Conservation (phyloP, 2,329 filamentous ascomycete genomes). For the Colletotrichum sp. region DNA sequence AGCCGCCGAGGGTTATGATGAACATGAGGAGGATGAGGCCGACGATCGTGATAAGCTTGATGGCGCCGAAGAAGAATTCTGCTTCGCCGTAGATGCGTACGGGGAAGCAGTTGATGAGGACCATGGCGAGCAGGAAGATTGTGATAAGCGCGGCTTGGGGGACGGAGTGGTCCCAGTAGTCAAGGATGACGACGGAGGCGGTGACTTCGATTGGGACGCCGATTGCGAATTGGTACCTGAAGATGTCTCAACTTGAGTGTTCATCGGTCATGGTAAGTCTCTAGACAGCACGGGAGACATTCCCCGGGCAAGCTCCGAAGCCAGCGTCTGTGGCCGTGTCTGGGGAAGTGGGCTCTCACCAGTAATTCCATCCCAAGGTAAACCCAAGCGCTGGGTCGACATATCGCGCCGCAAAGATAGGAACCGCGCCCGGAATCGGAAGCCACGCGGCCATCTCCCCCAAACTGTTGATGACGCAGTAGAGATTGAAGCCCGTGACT, state of each 20-base stretch:
- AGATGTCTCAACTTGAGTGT: neutral
- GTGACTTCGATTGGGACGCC: conserved; percentile 53
- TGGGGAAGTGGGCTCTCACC: conserved; percentile 24
- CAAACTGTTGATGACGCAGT: conserved; percentile 52
- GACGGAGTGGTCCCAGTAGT: conserved; percentile 42
- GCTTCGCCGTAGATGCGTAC: conserved; percentile 56
- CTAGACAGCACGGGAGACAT: neutral
- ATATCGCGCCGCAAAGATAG: conserved; percentile 52
- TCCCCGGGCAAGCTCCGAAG: no score
- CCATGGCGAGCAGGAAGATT: conserved; percentile 38
- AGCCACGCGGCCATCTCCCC: conserved; percentile 67
- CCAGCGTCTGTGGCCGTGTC: neutral
- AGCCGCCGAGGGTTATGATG: conserved; percentile 52
- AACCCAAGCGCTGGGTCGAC: conserved; percentile 52
- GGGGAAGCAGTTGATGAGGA: conserved; percentile 41
- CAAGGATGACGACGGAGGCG: conserved; percentile 48
- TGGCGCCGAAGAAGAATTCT: conserved; percentile 53
- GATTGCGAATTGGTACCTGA: conserved; percentile 48
- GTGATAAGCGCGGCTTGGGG: conserved; percentile 37
- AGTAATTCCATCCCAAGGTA: conserved; percentile 56
- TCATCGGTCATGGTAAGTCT: neutral
- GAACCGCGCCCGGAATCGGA: conserved; percentile 58
- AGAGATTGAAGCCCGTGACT: conserved; percentile 51
- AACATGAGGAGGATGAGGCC: conserved; percentile 54
- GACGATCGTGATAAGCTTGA: conserved; percentile 54